Conservation (phyloP, 148 eudicot genomes). For the Pharnaceum exiguum region DNA sequence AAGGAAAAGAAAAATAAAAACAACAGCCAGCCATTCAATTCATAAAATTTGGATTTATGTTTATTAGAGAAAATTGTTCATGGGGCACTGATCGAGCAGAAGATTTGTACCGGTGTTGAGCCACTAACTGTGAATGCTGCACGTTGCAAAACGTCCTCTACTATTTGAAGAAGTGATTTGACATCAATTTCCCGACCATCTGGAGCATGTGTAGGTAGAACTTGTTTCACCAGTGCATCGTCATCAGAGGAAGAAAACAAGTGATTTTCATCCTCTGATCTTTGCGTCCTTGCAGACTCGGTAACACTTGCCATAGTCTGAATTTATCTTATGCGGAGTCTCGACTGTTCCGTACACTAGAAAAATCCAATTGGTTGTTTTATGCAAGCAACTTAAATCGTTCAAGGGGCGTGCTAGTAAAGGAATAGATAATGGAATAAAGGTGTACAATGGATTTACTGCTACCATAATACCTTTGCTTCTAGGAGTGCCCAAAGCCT, state of each 20-base stretch:
- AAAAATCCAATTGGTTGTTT: background rate
- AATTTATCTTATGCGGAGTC: too few species aligned
- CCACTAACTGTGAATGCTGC: slow-evolving; percentile 28
- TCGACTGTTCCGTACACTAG: background rate
- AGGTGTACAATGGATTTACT: slow-evolving; percentile 35
- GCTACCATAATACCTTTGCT: too few species aligned
- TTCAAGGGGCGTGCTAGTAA: background rate
- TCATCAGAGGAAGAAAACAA: slow-evolving; percentile 62
- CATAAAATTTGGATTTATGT: too few species aligned
- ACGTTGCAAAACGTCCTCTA: slow-evolving; percentile 59
- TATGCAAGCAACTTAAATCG: slow-evolving; percentile 11
- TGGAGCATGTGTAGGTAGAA: slow-evolving; percentile 51
- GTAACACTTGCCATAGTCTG: slow-evolving; percentile 24
- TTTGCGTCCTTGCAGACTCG: slow-evolving; percentile 24
- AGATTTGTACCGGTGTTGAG: slow-evolving; percentile 15
- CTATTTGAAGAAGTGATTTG: slow-evolving; percentile 43
- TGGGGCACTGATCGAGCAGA: background rate
- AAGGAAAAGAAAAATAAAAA: too few species aligned
- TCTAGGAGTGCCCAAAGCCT: slow-evolving; percentile 23
- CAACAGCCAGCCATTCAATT: too few species aligned
- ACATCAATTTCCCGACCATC: slow-evolving; percentile 65
- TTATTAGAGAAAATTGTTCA: background rate
- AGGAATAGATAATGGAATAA: slow-evolving; percentile 27
- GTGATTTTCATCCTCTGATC: slow-evolving; percentile 36
- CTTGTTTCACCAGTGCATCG: slow-evolving; percentile 54